Evolutionary conservation across 257 asterid species (phyloP).

Genomic region (Scutellaria galericulata): DNA sequence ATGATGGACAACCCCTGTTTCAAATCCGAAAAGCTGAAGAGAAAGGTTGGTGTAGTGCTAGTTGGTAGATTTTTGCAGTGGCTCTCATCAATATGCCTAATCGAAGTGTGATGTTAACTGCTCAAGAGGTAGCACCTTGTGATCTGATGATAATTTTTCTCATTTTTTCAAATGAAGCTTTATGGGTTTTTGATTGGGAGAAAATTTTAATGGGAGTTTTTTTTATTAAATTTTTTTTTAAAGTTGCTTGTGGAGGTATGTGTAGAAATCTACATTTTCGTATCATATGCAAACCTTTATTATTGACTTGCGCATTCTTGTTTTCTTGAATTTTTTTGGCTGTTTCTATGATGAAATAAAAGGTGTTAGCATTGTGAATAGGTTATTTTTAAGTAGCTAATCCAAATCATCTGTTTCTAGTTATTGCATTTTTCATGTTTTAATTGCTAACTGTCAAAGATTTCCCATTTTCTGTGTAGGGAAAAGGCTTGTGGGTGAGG

Average conservation of each 20-base stretch:
- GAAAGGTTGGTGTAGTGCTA: constrained; percentile 1
- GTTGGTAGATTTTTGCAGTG: background rate
- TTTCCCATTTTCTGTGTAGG: background rate
- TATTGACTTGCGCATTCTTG: background rate
- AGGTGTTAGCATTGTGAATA: background rate
- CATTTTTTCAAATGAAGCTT: constrained; percentile 21
- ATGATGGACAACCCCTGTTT: background rate
- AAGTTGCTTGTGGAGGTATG: constrained; percentile 25
- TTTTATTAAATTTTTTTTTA: constrained; percentile 1
- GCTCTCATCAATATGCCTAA: constrained; percentile 32
- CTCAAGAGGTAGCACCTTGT: constrained; percentile 41
- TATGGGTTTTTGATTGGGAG: background rate
- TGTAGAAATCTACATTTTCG: constrained; percentile 1
- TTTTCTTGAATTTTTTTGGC: background rate
- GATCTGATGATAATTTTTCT: constrained; percentile 23
- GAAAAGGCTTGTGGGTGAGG: no score
- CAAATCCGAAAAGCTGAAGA: constrained; percentile 25
- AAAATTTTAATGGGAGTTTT: constrained; percentile 19
- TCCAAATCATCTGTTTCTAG: background rate
- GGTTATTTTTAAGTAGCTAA: background rate
- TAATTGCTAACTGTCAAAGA: background rate
- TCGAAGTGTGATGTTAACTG: constrained; percentile 37
- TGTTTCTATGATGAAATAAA: background rate
- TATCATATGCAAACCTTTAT: background rate
- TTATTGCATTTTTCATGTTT: background rate